Base-by-base conservation (phyloP, 1,139 yeast genomes). In the Meyerozyma sp. region DNA sequence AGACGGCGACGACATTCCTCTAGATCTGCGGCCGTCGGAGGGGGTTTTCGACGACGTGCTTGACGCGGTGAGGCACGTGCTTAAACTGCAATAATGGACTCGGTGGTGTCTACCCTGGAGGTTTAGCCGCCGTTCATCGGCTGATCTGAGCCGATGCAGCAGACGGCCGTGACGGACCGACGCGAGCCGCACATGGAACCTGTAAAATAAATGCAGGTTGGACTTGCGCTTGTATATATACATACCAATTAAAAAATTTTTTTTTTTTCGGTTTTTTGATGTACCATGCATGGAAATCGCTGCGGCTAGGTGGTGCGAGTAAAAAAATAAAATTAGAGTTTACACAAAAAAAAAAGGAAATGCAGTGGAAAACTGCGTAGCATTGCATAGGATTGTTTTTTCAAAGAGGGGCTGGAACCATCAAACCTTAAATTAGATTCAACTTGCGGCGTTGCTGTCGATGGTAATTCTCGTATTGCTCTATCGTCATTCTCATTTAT, bases 1-100 rank as follows among this genome's bases (percentile, higher is more conserved):
- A 46, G 93, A 84, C 51, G 82, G 79, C 4, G 62, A 58, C 14
- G 47, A 52, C 9, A 58, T 66, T 3, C 50, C 53, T 11, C 71
- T 78, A 8, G 37, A 34, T 21, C 26, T 21, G 37, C 57, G 61
- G 45, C 82, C 82, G 1, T 66, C 73, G 0, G 65, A 65, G 20
- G 84, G 83, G 1, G 66, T 75, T 0, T 74, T 67, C 50, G 74
- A 75, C 49, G 64, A 76, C 54, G 82, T 78, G 10, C 60, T 63
- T 35, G 73, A 66, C 7, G 78, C 78, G 0, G 79, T 78, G 2
- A 48, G 54, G 43, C 51, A 49, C 13, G 72, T 34, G 34, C 20
- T 30, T 10, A 27, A 27, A 4, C 13, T 27, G 29, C 13, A 27
- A 10, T 27, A 27, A 27, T 8, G 5, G 34, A 30, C 14, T 30